Conservation (phyloP, 176 grass and related monocot species). For the Oryza longistaminata region DNA sequence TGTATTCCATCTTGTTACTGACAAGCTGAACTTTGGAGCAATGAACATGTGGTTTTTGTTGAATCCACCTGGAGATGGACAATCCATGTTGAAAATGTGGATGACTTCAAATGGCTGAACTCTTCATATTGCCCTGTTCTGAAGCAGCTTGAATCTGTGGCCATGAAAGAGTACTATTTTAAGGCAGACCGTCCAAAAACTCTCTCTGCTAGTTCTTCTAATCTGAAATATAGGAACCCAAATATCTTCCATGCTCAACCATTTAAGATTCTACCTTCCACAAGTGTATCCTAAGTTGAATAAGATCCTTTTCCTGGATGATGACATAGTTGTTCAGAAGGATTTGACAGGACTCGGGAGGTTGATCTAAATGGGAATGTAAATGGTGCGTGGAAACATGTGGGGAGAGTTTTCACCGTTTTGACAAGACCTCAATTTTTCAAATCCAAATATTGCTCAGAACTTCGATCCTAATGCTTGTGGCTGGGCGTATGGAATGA, state of each 20-base stretch:
- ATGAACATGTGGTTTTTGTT: slow-evolving; percentile 57
- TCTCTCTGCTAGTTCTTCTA: slow-evolving; percentile 34
- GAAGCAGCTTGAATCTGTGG: slow-evolving; percentile 44
- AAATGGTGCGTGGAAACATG: slow-evolving; percentile 53
- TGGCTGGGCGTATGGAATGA: slow-evolving; percentile 50
- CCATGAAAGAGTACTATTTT: slow-evolving; percentile 51
- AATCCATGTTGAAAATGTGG: slow-evolving; percentile 51
- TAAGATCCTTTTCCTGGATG: slow-evolving; percentile 48
- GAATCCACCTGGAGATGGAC: slow-evolving; percentile 43
- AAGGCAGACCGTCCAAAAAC: slow-evolving; percentile 37
- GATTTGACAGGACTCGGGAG: slow-evolving; percentile 42
- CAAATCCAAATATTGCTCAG: slow-evolving; percentile 37
- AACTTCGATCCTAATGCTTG: slow-evolving; percentile 53
- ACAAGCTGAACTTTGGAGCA: slow-evolving; percentile 47
- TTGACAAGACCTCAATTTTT: slow-evolving; percentile 54
- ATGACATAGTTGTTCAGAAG: slow-evolving; percentile 50
- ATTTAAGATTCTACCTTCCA: slow-evolving; percentile 43
- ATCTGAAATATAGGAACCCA: slow-evolving; percentile 44
- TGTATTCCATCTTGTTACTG: slow-evolving; percentile 48
- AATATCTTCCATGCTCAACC: slow-evolving; percentile 50
- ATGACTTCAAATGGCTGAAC: slow-evolving; percentile 49
- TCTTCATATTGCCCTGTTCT: slow-evolving; percentile 49
- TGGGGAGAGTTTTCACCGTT: slow-evolving; percentile 44
- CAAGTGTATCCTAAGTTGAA: slow-evolving; percentile 46
- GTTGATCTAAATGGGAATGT: slow-evolving; percentile 46